Base-by-base conservation (phyloP, 1,284 basidiomycete species). In the Austroboletus rostrupii region DNA sequence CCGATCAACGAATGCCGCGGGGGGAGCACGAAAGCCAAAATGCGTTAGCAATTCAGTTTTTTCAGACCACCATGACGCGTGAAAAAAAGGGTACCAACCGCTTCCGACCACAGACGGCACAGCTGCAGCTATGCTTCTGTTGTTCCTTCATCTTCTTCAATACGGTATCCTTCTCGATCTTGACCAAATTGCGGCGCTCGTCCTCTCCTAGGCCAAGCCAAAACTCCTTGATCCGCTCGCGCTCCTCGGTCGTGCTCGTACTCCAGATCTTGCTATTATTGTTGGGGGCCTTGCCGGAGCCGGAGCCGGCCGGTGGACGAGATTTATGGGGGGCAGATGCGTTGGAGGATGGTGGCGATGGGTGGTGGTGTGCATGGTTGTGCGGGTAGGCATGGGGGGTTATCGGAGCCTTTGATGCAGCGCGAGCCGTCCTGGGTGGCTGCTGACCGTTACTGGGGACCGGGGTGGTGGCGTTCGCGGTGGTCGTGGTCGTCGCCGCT, bases 71-170 rank as follows among this genome's bases (percentile, higher is more conserved):
- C 53, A 55, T 29, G 48, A 50, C 44, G 53, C 56, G 61, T 49
- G 53, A 64, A 67, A 61, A 63, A 61, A 63, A 64, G 59, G 60
- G 62, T 56, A 82, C 89, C 59, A 66, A 91, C 87, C 93, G 87
- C 79, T 99, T 99, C 65, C 96, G 78, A 36, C 93, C 92, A 72
- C 96, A 99, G 32, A 99, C 95, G 19, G 93, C 94, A 72, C 96
- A 99, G 57, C 84, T 85, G 69, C 96, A 99, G 56, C 84, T 87
- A 68, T 97, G 93, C 66, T 91, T 92, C 79, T 97, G 94, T 77
- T 97, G 93, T 70, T 97, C 96, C 78, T 97, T 97, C 93, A 99
- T 98, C 83, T 97, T 97, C 69, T 83, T 84, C 54, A 98, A 74
- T 26, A 99, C 95, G 14, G 92, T 92, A 68, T 98, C 93, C 74